These are phyloP conservation scores for Agarophyton chilense DNA, from an alignment of 23 red algal species.

Conservation along the genomic window DNA sequence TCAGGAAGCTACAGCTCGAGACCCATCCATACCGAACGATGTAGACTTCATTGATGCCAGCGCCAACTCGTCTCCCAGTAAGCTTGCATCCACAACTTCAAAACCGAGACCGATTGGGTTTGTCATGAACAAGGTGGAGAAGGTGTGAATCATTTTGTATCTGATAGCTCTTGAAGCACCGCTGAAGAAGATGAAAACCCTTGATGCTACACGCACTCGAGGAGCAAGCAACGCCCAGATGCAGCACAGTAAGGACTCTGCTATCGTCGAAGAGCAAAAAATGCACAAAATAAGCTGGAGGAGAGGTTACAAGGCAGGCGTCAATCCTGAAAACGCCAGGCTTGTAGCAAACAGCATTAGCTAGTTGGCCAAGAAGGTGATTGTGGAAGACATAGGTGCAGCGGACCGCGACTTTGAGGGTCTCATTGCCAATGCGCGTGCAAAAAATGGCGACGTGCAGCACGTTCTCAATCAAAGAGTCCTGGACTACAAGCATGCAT, in stretches of 20 bases:
- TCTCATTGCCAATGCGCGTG: too few relatives aligned
- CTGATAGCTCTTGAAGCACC: not conserved
- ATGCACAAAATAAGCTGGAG: not conserved
- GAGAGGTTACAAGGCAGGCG: not conserved
- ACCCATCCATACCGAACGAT: too few relatives aligned
- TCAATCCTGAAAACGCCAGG: constrained; percentile 3
- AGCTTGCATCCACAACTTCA: too few relatives aligned
- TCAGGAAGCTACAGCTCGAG: too few relatives aligned
- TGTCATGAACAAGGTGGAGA: constrained; percentile 39
- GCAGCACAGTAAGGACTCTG: not conserved
- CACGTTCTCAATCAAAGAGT: too few relatives aligned
- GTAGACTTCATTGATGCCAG: too few relatives aligned
- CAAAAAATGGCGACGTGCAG: too few relatives aligned
- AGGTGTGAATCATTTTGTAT: not conserved
- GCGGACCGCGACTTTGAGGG: too few relatives aligned
- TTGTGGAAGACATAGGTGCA: not conserved
- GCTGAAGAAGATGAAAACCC: not conserved
- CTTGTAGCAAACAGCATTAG: not conserved
- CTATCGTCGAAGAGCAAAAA: not conserved
- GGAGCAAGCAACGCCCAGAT: not conserved
- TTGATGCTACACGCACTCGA: constrained; percentile 15
- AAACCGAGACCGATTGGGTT: too few relatives aligned
- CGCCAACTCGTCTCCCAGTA: too few relatives aligned
- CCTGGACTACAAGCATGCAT: too few relatives aligned
- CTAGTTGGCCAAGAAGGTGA: not conserved